Evolutionary conservation across 208 protist species (phyloP).

Genomic region (Leishmania martiniquensis): DNA sequence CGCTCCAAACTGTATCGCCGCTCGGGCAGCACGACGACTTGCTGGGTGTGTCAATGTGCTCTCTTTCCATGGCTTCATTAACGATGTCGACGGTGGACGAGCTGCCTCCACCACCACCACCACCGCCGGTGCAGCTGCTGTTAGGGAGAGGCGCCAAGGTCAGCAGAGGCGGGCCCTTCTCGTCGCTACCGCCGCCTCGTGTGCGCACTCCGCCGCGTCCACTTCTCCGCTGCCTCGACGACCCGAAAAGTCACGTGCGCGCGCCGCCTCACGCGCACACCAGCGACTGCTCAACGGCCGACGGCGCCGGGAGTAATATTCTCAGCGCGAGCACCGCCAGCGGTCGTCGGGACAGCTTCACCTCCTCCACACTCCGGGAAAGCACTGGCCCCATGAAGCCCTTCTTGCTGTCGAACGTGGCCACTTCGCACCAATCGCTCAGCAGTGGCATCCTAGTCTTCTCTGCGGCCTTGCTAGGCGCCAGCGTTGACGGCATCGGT

Average conservation of each 20-base stretch:
- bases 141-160: background rate
- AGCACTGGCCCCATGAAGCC: background rate
- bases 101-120: constrained; percentile 14
- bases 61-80: constrained; percentile 7
- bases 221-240: background rate
- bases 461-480: background rate
- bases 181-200: background rate
- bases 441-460: too few relatives aligned
- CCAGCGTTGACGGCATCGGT: background rate
- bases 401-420: background rate
- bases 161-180: background rate
- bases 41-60: background rate
- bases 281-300: background rate
- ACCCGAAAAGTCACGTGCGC: background rate
- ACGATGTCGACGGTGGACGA: constrained; percentile 9
- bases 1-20: background rate
- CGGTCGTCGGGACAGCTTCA: background rate
- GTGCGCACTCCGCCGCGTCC: background rate
- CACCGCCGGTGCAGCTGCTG: constrained; percentile 15
- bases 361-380: background rate
- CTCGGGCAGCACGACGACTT: background rate
- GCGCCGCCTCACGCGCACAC: background rate
- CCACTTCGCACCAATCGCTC: background rate
- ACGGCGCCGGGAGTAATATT: background rate
- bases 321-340: background rate